Evolutionary conservation across 192 early-diverging fungal species (phyloP), one percentile per base, ranked within the genome.

Genomic region (Coemansia sp.): DNA sequence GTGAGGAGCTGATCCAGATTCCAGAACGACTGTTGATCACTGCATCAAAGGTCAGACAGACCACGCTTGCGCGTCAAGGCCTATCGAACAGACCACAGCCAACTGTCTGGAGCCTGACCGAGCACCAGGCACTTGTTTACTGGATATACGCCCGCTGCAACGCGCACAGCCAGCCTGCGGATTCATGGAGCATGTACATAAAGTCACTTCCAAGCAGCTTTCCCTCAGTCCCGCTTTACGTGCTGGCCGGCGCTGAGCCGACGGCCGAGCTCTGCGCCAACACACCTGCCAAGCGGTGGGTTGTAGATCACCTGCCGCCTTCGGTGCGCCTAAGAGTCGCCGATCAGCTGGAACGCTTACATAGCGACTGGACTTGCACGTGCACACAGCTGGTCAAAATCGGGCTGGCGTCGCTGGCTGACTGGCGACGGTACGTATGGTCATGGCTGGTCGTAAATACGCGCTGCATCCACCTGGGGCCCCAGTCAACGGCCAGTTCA

Each of bases 401-500:
- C 19, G 43, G 50, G 1, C 26, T 38, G 5, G 34, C 35, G 5
- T 8, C 4, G 42, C 56, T 30, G 11, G 26, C 46, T 3, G 45
- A 43, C 30, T 69, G 65, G 65, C 44, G 66, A 9, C 53, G 32
- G 1, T 75, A 65, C 30, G 73, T 68, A 5, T 75, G 73, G 73
- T 58, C 73, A 23, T 75, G 73, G 73, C 55, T 69, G 29, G 66
- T 59, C 1, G 73, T 65, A 5, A 69, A 50, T 29, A 69, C 73
- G 30, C 65, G 73, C 5, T 75, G 66, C 54, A 75, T 75, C 50
- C 64, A 75, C 32, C 53, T 75, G 28, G 71, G 71, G 6, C 53
- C 35, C 14, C 28, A 12, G n/a, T n/a, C n/a, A n/a, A n/a, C n/a
- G n/a, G n/a, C n/a, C n/a, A n/a, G n/a, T n/a, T n/a, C n/a, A n/a